Percentiles rank a stretch among this genome's conserved stretches.
Evolutionary conservation across 441 rosid species (phyloP).

Genomic region (Manihot esculenta): DNA sequence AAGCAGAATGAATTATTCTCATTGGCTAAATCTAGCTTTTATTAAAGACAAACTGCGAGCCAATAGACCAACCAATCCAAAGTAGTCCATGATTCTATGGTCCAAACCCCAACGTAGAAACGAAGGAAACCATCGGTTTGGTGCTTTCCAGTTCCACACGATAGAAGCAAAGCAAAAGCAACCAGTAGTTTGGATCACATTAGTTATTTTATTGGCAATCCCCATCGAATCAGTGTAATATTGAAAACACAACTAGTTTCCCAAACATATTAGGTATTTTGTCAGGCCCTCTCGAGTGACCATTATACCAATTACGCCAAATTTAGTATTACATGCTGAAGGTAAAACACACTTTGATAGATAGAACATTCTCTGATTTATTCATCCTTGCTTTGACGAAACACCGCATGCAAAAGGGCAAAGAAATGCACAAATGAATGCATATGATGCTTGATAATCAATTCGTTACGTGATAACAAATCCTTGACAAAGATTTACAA

Average conservation of each 20-base stretch:
- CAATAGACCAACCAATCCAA: too few species aligned
- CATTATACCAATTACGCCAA: neutral
- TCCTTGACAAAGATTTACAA: conserved; percentile 15
- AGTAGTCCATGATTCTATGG: neutral
- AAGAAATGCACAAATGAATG: neutral
- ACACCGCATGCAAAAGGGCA: neutral
- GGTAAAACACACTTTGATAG: too few species aligned
- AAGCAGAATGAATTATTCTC: too few species aligned
- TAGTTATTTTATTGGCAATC: neutral
- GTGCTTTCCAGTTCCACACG: neutral
- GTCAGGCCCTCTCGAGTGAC: neutral
- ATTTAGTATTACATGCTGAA: neutral
- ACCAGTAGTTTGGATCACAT: neutral
- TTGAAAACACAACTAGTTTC: too few species aligned
- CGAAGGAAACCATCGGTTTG: neutral
- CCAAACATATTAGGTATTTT: too few species aligned
- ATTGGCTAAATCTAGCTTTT: too few species aligned
- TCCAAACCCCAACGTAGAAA: neutral
- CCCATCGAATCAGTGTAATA: too few species aligned
- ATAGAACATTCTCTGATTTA: neutral
- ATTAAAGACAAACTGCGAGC: neutral
- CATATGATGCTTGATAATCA: conserved; percentile 7
- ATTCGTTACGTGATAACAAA: conserved; percentile 10
- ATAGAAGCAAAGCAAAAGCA: neutral
- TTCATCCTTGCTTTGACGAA: neutral